These are phyloP conservation scores for Phoma sp. DNA, from an alignment of 2,329 filamentous ascomycete species.

Conservation along the genomic window DNA sequence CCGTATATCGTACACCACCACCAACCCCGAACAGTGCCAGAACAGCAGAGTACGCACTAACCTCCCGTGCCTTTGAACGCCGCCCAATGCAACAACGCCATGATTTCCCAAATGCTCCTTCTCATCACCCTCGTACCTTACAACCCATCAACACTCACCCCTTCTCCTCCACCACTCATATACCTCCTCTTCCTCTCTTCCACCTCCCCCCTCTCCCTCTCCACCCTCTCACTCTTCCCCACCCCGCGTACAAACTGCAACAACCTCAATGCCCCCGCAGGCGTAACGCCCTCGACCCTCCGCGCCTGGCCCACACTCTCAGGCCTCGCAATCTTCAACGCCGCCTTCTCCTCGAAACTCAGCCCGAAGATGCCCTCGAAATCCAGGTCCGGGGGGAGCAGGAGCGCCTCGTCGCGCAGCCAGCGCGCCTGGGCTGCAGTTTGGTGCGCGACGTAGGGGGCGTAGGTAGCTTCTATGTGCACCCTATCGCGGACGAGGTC, in stretches of 20 bases:
- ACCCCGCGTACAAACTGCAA: conserved; percentile 65
- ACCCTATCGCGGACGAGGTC: conserved; percentile 70
- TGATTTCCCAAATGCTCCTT: no score
- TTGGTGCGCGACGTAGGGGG: conserved; percentile 82
- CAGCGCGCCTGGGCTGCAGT: conserved; percentile 69
- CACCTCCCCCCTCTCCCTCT: conserved; percentile 36
- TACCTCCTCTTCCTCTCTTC: conserved; percentile 40
- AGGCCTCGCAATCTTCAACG: conserved; percentile 72
- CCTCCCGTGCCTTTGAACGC: no score
- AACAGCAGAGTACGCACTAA: no score
- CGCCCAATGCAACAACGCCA: no score
- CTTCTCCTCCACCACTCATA: conserved; percentile 10
- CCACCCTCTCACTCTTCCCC: conserved; percentile 41
- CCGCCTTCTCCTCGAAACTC: conserved; percentile 77
- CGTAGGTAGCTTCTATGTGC: conserved; percentile 82
- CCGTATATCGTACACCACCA: no score
- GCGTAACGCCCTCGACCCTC: conserved; percentile 78
- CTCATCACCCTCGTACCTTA: no score
- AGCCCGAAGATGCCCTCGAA: conserved; percentile 77
- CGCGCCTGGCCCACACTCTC: conserved; percentile 89
- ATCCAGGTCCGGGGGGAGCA: conserved; percentile 75
- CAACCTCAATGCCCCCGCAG: conserved; percentile 59
- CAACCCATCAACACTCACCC: not conserved
- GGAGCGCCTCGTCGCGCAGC: conserved; percentile 75
- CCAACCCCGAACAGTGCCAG: no score